Evolutionary conservation across 768 basidiomycete genomes (phyloP).

Genomic region (Termitomyces sp.): DNA sequence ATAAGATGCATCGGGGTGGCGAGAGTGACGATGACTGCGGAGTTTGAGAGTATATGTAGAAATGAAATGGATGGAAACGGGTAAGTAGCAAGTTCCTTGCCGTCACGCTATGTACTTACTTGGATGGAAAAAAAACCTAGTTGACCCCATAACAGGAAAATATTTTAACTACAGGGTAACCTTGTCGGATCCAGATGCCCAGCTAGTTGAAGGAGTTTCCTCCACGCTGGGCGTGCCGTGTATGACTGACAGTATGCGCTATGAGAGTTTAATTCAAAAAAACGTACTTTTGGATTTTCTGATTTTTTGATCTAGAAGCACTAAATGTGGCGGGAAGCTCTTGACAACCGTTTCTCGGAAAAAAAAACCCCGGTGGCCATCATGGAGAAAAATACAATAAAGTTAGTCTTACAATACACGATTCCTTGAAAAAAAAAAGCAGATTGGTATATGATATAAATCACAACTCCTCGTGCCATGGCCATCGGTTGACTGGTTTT

Average conservation of each 20-base stretch:
- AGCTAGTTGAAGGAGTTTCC: neutral
- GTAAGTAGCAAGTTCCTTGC: no score
- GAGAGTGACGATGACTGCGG: neutral
- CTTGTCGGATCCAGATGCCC: neutral
- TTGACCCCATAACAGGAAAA: neutral
- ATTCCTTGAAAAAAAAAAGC: neutral
- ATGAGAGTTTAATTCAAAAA: constrained; percentile 1
- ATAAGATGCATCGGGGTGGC: constrained; percentile 9
- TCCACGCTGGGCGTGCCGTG: no score
- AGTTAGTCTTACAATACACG: constrained; percentile 10
- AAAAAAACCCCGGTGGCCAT: no score
- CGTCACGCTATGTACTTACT: no score
- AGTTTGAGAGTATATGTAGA: neutral
- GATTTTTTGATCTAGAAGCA: constrained; percentile 5
- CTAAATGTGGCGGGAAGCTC: constrained; percentile 7
- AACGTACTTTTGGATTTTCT: constrained; percentile 2
- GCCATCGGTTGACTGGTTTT: constrained; percentile 7
- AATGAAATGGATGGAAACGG: neutral
- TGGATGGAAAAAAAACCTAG: no score
- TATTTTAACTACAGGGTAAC: neutral
- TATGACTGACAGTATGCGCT: no score
- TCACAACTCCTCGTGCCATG: constrained; percentile 16
- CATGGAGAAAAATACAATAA: neutral
- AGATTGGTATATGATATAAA: neutral
- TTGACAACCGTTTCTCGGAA: neutral